Evolutionary conservation across 2,329 filamentous ascomycete species (phyloP), one percentile per base, ranked within the genome.

Genomic region (Diaporthe sp.): DNA sequence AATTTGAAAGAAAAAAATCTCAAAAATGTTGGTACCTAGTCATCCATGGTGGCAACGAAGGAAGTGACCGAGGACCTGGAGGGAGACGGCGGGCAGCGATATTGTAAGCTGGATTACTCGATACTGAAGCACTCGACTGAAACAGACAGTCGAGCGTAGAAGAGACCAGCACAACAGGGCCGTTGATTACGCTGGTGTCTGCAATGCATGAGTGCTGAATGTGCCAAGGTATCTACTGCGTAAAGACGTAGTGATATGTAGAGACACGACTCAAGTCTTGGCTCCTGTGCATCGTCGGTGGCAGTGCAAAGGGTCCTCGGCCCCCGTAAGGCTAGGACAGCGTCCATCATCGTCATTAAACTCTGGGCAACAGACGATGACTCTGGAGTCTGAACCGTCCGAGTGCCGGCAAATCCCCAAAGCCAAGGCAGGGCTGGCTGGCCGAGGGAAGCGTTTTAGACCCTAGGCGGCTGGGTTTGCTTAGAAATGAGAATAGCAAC

Each of bases 301-400:
- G 59, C 85, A 86, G 63, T 79, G 84, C 55, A 85, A 83, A 76
- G 35, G 78, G 77, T 6, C 80, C 78, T 73, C 76, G 75, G 39
- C 61, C 17, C 25, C 61, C 39, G 61, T 32, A 27, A 65, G 42
- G 25, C 42, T 32, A 44, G 37, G 25, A 44, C 35, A 30, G 58
- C 37, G 42, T 5, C 30, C 58, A 61, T 65, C 61, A 35, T 25
- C 61, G 22, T 51, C 61, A 66, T 66, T 3, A 30, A 42, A 44
- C 59, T 47, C 59, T 47, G 19, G 39, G n/a, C 25, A 59, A 25
- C 7, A 2, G 63, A 30, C 3, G 32, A 68, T 37, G 32, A 17
- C 32, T 47, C 63, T 37, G 44, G 10, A 47, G 44, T 22, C n/a
- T n/a, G n/a, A n/a, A n/a, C n/a, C n/a, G 19, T 47, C 44, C n/a